Evolutionary conservation across 805 yeast species (phyloP).

Genomic region (Candida schatavii): DNA sequence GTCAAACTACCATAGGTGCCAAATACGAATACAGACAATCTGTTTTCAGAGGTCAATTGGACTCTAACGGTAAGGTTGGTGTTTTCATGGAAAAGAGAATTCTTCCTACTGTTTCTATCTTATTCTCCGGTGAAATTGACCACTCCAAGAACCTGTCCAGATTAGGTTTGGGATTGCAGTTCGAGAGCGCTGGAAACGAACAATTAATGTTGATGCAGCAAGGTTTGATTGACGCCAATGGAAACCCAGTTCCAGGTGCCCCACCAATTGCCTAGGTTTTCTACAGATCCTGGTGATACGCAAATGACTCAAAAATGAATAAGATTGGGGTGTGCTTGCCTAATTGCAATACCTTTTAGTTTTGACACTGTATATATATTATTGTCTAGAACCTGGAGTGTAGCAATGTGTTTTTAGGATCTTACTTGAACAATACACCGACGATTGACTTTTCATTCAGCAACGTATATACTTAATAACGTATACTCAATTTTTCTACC

Average conservation of each 20-base stretch:
- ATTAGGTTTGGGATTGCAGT: conserved; percentile 91
- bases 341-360: not conserved
- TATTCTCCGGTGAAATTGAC: conserved; percentile 91
- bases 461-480: no score
- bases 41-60: conserved; percentile 91
- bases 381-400: conserved; percentile 1
- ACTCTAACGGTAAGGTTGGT: conserved; percentile 85
- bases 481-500: no score
- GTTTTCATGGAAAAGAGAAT: conserved; percentile 91
- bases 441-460: no score
- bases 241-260: conserved; percentile 82
- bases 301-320: not conserved
- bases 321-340: not conserved
- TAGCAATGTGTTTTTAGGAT: no score
- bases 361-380: conserved; percentile 8
- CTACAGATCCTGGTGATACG: not conserved
- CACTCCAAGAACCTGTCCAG: conserved; percentile 69
- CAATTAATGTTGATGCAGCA: conserved; percentile 89
- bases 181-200: conserved; percentile 93
- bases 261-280: conserved; percentile 41
- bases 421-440: no score
- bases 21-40: conserved; percentile 97
- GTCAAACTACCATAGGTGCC: conserved; percentile 91
- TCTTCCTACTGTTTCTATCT: conserved; percentile 82
- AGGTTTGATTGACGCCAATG: conserved; percentile 77